Conservation (phyloP, 2,329 filamentous ascomycete genomes). For the Verticillium longisporum region DNA sequence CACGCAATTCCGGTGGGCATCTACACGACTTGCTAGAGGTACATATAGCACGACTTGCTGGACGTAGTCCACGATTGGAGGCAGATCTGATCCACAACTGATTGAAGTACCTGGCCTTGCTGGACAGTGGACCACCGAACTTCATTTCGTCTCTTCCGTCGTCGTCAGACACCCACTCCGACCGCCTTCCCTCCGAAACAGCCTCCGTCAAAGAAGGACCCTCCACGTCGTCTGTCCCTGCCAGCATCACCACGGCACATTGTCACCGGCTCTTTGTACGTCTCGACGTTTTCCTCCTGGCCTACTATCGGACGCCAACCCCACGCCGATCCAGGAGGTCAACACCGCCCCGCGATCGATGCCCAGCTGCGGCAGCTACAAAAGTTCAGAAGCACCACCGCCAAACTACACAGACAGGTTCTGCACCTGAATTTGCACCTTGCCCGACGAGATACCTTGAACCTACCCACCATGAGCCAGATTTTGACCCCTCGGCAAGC, state of each 20-base stretch:
- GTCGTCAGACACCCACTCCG: background rate
- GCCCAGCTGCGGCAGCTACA: background rate
- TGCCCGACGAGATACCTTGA: background rate
- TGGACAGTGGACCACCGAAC: background rate
- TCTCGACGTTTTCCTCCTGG: background rate
- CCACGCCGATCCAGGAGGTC: conserved; percentile 1
- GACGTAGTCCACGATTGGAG: background rate
- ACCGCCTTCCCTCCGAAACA: background rate
- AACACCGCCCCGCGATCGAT: background rate
- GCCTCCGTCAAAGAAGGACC: background rate
- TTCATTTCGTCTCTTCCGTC: background rate
- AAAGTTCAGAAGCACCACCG: too few species aligned
- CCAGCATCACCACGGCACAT: background rate
- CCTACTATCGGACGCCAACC: background rate
- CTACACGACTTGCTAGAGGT: background rate
- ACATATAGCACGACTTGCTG: background rate
- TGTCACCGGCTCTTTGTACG: background rate
- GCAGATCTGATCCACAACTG: background rate
- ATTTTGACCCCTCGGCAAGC: conserved; percentile 74
- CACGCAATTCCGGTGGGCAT: background rate
- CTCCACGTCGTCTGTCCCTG: background rate
- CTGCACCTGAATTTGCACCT: background rate
- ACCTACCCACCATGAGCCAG: conserved; percentile 54
- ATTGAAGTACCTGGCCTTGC: background rate
- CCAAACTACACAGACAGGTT: background rate